Evolutionary conservation across 176 grass and related monocot genomes (phyloP), one percentile per base, ranked within the genome.

Genomic region (Aegilops speltoides): DNA sequence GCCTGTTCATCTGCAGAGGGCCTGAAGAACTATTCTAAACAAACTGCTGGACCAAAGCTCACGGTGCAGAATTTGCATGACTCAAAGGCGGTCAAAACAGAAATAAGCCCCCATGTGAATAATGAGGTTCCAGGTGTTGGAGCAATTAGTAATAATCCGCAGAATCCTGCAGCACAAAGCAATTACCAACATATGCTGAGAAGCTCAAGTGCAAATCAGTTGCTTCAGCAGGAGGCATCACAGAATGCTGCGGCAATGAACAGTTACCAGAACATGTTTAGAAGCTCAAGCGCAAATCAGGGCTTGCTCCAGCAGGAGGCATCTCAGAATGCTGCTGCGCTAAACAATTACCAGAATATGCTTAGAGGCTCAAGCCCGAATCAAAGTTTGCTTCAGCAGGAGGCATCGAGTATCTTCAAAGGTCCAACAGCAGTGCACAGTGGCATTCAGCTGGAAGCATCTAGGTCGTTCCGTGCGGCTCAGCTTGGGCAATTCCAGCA

Each of bases 341-440:
- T 93, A 68, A 91, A 86, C 26, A 93, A 74, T 68, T 94, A 99
- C 72, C 92, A 99, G 50, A 96, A 90, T 65, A 87, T 99, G 28
- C 72, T 99, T 67, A 91, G 89, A 88, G 87, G 57, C 68, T 92
- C 89, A 3, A 86, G 88, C 41, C 41, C 48, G 73, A 93, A 95
- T 37, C 83, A 87, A 24, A 83, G 84, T 87, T 79, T 80, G 78
- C 84, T 95, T 46, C 91, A 91, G 15, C 93, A 89, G 69, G 96
- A 95, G 81, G 73, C 84, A 23, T 96, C 80, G 0, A 86, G 75
- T 33, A 72, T 66, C 23, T 91, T 93, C 81, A 87, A 82, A 79
- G 88, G 91, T 46, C 86, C 71, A 64, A n/a, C 78, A 48, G 12
- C 78, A 36, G 80, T 90, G 69, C 82, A 90, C 34, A 93, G 77